Percentiles rank a stretch among this genome's conserved stretches.
phyloP scores from a whole-genome alignment of 176 grass and related monocot species.

The Oryza officinalis region DNA sequence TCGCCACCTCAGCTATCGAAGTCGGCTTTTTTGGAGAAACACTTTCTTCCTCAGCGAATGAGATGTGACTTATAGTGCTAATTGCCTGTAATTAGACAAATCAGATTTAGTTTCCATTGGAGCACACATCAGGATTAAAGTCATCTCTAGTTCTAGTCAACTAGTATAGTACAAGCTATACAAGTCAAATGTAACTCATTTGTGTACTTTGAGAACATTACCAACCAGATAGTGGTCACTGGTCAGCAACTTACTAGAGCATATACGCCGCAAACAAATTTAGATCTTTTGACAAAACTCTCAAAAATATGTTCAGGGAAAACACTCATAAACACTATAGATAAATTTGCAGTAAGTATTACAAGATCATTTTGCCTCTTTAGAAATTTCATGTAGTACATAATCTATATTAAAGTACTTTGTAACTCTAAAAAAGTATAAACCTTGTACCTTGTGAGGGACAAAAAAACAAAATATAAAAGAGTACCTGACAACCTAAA shows the following conservation, averaged over 20 bases:
- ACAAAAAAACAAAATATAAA: background rate
- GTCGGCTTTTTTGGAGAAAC: constrained; percentile 78
- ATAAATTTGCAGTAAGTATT: background rate
- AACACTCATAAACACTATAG: background rate
- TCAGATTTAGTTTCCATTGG: background rate
- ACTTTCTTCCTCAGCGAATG: constrained; percentile 74
- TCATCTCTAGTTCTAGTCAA: background rate
- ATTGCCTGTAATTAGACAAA: constrained; percentile 63
- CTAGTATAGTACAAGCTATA: background rate
- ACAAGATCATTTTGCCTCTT: background rate
- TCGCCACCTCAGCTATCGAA: constrained; percentile 78
- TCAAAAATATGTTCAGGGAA: background rate
- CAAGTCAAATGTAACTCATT: background rate
- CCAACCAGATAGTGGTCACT: background rate
- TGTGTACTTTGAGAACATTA: background rate
- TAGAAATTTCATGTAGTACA: background rate
- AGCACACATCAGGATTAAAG: background rate
- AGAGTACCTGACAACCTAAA: constrained; percentile 5
- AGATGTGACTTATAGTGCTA: constrained; percentile 89
- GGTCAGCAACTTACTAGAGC: background rate
- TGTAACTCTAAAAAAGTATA: background rate
- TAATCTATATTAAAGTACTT: background rate
- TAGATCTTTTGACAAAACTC: background rate
- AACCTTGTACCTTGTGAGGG: background rate
- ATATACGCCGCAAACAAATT: background rate